Evolutionary conservation across 1,284 basidiomycete genomes (phyloP).

Genomic region (Serendipita sp.): DNA sequence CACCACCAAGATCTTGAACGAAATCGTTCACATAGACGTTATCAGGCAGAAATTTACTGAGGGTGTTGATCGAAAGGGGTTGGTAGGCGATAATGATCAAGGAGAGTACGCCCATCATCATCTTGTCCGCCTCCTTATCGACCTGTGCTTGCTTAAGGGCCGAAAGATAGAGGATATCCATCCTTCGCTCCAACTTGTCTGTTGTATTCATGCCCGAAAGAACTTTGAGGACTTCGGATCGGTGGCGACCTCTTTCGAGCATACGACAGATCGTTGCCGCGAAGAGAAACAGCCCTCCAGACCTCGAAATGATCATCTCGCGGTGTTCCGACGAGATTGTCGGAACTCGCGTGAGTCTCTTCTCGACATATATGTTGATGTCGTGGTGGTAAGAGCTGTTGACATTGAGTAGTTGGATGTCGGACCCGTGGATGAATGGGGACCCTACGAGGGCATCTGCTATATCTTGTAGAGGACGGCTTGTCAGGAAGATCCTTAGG

Average conservation of each 20-base stretch:
- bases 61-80: neutral
- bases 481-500: slow-evolving; percentile 22
- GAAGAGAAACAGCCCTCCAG: slow-evolving; percentile 22
- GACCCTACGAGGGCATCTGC: slow-evolving; percentile 8
- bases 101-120: neutral
- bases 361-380: slow-evolving; percentile 12
- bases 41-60: neutral
- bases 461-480: slow-evolving; percentile 18
- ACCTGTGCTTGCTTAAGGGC: neutral
- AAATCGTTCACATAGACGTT: neutral
- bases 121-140: neutral
- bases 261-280: slow-evolving; percentile 18
- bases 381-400: slow-evolving; percentile 11
- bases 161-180: neutral
- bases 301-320: slow-evolving; percentile 11
- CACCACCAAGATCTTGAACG: slow-evolving; percentile 4
- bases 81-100: neutral
- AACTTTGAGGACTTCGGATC: neutral
- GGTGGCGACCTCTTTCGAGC: slow-evolving; percentile 10
- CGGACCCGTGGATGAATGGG: neutral
- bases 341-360: neutral
- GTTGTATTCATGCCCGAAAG: neutral
- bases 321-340: slow-evolving; percentile 2
- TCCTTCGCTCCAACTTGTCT: neutral
- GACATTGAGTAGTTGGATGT: slow-evolving; percentile 12